Base-by-base conservation (phyloP, 2,329 filamentous ascomycete species). In the Paecilomyces sp. region DNA sequence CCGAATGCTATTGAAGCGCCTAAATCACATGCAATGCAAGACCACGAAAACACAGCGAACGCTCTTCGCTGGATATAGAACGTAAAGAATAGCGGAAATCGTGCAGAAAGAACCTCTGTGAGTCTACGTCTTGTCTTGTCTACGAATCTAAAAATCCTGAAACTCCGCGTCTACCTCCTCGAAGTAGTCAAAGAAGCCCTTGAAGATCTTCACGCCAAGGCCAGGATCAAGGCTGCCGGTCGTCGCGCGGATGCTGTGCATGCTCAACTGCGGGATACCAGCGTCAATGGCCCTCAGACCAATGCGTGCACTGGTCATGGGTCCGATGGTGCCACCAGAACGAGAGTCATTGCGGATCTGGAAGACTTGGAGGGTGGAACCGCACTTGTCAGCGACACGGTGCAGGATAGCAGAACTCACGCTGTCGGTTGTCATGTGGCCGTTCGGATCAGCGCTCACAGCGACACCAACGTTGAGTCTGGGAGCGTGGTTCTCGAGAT, bases 341-440 rank as follows among this genome's bases (percentile, higher is more conserved):
- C 93, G 82, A 9, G 84, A 88, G 76, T 97, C 94, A 72, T 97
- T 99, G 60, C 94, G 82, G 72, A 97, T 97, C 82, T 96, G 92
- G 82, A 97, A 97, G 5, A 89, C 80, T 76, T 97, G 94, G 58
- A 95, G 82, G 55, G 83, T 85, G 59, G 85, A 85, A 56, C 81
- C 90, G 62, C 82, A 83, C 61, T 90, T 86, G 66, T 92, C 87
- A 7, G 91, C 92, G 47, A 95, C 85, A 28, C 90, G 84, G 65
- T 88, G 85, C 36, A 97, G 79, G 61, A 97, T 84, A 3, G 91
- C 87, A 3, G 90, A 90, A 11, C 90, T 94, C 18, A 96, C 86
- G 58, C 88, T 86, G 71, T 97, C 92, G 2, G 93, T 97, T 3
- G 93, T 96, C 90, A 97, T 96, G 77, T 97, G 91, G 3, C 91